Evolutionary conservation across 768 basidiomycete species (phyloP).

Genomic region (Mycena sanguinolenta): DNA sequence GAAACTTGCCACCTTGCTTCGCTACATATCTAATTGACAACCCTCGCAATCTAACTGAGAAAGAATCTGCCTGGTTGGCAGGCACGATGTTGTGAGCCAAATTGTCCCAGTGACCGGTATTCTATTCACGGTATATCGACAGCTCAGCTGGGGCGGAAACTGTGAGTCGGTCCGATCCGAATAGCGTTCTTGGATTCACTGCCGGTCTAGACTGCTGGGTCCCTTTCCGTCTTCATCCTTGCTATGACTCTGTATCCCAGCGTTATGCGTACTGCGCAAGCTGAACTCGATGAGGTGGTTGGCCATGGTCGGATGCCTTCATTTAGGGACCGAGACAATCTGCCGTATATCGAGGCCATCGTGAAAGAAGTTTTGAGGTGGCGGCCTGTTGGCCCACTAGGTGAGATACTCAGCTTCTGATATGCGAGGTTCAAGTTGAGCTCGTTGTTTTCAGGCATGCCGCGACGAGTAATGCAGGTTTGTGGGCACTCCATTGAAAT

Average conservation of each 20-base stretch:
- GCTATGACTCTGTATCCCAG: constrained; percentile 22
- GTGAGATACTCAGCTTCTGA: neutral
- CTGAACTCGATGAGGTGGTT: constrained; percentile 20
- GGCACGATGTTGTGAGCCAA: constrained; percentile 9
- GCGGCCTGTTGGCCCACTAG: constrained; percentile 10
- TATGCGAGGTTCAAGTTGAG: too few relatives aligned
- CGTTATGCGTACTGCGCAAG: constrained; percentile 16
- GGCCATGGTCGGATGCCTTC: constrained; percentile 10
- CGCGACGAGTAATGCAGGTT: neutral
- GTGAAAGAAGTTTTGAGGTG: constrained; percentile 10
- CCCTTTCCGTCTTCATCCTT: constrained; percentile 7
- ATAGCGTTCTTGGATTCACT: neutral
- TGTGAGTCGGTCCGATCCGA: neutral
- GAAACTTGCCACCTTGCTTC: neutral
- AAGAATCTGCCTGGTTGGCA: constrained; percentile 8
- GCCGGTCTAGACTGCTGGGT: neutral
- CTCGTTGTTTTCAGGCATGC: neutral
- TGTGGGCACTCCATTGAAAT: neutral
- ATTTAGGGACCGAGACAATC: constrained; percentile 3
- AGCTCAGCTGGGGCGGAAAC: constrained; percentile 1
- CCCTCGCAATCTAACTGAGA: neutral
- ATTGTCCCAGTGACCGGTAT: neutral
- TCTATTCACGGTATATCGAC: neutral
- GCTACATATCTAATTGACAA: neutral
- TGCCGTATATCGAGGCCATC: constrained; percentile 8